Conservation (phyloP, 2,329 filamentous ascomycete genomes). For the Xylariaceae sp. region DNA sequence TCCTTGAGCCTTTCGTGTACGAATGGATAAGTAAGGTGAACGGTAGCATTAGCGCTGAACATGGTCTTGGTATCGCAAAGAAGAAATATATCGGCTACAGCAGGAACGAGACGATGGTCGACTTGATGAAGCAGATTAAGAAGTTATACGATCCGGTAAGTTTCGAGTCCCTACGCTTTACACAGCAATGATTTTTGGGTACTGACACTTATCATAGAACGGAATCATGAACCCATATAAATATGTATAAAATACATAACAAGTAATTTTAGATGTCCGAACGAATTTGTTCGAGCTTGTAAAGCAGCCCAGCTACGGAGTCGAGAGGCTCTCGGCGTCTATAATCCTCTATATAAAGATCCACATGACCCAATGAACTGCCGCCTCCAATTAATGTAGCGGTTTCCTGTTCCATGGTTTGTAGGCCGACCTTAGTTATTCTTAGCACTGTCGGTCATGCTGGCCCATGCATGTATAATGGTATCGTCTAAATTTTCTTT, state of each 20-base stretch:
- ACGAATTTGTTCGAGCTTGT: no score
- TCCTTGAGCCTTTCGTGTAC: conserved; percentile 91
- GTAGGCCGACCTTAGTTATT: no score
- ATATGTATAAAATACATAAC: conserved; percentile 73
- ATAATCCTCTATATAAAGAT: no score
- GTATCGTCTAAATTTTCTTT: no score
- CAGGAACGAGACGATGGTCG: conserved; percentile 79
- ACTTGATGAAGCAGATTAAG: conserved; percentile 94
- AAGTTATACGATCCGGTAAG: conserved; percentile 88
- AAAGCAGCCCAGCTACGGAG: no score
- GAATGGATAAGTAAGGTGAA: conserved; percentile 89
- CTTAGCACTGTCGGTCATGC: no score
- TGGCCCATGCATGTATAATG: no score
- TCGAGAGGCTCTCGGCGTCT: no score
- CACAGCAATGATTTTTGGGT: background rate
- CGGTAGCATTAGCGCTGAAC: conserved; percentile 95
- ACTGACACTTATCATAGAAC: conserved; percentile 57
- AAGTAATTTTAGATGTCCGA: no score
- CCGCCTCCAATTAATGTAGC: no score
- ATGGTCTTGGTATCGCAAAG: conserved; percentile 91
- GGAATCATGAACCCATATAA: conserved; percentile 99
- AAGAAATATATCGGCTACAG: conserved; percentile 95
- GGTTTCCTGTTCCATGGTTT: no score
- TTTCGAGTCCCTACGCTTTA: conserved; percentile 12
- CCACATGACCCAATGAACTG: no score